A percentile compares a stretch with the other conserved stretches of the same genome.
These are phyloP conservation scores for Kregervanrija fluxuum DNA, from an alignment of 805 yeast species.

Conservation along the genomic window DNA sequence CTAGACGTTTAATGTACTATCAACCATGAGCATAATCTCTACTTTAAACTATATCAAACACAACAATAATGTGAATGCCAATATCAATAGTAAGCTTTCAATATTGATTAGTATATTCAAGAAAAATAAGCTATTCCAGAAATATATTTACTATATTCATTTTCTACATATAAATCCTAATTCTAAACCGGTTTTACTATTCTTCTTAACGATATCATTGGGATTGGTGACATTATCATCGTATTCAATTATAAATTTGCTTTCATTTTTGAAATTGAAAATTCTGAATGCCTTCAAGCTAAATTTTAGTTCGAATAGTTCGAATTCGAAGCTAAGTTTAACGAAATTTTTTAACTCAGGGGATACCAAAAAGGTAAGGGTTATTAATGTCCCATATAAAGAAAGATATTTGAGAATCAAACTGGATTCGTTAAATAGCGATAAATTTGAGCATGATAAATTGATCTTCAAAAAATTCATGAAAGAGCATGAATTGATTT, in stretches of 20 bases:
- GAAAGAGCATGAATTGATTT: conserved; percentile 21
- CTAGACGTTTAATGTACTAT: too few relatives aligned
- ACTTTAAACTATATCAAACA: too few relatives aligned
- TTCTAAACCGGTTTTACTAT: conserved; percentile 29
- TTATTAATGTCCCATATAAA: conserved; percentile 44
- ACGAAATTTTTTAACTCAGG: too few relatives aligned
- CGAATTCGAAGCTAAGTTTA: neutral
- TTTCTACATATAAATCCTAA: conserved; percentile 20
- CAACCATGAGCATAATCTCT: too few relatives aligned
- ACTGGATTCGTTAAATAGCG: conserved; percentile 41
- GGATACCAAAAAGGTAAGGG: conserved; percentile 23
- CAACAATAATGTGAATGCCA: too few relatives aligned
- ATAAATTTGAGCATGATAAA: conserved; percentile 49
- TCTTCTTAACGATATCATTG: conserved; percentile 22
- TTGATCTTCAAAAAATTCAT: conserved; percentile 42
- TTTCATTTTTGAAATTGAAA: conserved; percentile 11
- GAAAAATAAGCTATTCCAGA: conserved; percentile 9
- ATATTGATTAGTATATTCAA: too few relatives aligned
- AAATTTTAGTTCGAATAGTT: neutral
- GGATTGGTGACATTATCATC: conserved; percentile 17
- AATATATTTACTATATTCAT: conserved; percentile 11
- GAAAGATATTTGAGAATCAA: conserved; percentile 31
- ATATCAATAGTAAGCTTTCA: too few relatives aligned
- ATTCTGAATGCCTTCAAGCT: neutral
- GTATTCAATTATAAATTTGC: conserved; percentile 20